A percentile compares a stretch with the other conserved stretches of the same genome.
These are phyloP conservation scores for Vigna angularis DNA, from an alignment of 306 rosid genomes.

Conservation along the genomic window DNA sequence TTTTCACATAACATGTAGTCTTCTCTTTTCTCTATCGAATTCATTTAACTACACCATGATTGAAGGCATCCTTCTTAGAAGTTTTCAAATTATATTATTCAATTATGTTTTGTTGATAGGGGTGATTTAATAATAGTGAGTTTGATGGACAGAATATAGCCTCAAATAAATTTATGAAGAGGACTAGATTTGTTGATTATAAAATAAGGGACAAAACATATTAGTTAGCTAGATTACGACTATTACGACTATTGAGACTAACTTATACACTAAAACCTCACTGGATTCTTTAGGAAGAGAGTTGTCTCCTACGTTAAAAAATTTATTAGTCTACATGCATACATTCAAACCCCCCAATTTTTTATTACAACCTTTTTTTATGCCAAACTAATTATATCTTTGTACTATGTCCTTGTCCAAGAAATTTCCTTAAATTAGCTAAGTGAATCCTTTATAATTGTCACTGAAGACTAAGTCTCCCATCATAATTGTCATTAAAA, in stretches of 20 bases:
- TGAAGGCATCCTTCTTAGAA: conserved; percentile 24
- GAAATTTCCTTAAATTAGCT: conserved; percentile 27
- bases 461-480: conserved; percentile 9
- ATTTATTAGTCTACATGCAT: conserved; percentile 22
- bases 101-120: conserved; percentile 12
- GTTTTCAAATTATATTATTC: conserved; percentile 3
- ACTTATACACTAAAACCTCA: conserved; percentile 31
- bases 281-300: neutral
- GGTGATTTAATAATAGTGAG: conserved; percentile 34
- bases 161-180: conserved; percentile 23
- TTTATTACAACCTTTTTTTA: conserved; percentile 2
- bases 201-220: neutral
- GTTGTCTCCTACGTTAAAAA: conserved; percentile 23
- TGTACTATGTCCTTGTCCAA: conserved; percentile 16
- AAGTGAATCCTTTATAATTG: conserved; percentile 5
- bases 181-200: conserved; percentile 15
- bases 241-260: conserved; percentile 28
- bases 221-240: conserved; percentile 12
- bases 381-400: conserved; percentile 8
- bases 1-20: neutral
- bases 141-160: conserved; percentile 33
- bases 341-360: conserved; percentile 30
- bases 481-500: neutral
- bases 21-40: conserved; percentile 20
- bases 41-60: conserved; percentile 31